A percentile compares a stretch with the other conserved stretches of the same genome.
These are phyloP conservation scores for Trifolium subterraneum DNA, from an alignment of 306 rosid genomes.

Conservation along the genomic window DNA sequence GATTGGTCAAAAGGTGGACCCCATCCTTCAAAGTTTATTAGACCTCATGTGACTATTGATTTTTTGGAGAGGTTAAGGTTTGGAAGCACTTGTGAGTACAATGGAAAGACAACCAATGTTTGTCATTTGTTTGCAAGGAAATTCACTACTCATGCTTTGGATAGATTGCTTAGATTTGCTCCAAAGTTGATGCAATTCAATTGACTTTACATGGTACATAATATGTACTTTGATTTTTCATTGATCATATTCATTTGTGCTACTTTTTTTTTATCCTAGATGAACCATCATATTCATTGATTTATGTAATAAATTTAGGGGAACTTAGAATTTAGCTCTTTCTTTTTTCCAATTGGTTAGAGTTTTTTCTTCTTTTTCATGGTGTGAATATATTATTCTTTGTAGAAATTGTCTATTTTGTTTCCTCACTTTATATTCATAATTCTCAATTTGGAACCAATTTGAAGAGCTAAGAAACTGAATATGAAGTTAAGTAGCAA, in stretches of 20 bases:
- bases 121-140: conserved; percentile 92
- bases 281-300: conserved; percentile 8
- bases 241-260: not conserved
- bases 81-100: conserved; percentile 62
- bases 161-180: conserved; percentile 67
- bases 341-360: not conserved
- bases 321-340: not conserved
- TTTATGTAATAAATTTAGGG: not conserved
- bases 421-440: not conserved
- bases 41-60: conserved; percentile 52
- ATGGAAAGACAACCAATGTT: conserved; percentile 53
- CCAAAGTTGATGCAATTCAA: conserved; percentile 79
- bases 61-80: conserved; percentile 61
- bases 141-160: conserved; percentile 65
- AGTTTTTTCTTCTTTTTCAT: not conserved
- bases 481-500: not conserved
- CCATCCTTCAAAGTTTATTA: conserved; percentile 63
- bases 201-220: conserved; percentile 29
- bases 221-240: conserved; percentile 1
- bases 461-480: not conserved
- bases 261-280: not conserved
- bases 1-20: conserved; percentile 88
- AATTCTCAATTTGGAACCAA: not conserved
- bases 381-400: not conserved
- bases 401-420: not conserved